Conservation (phyloP, 140 eudicot species). For the Stevia rebaudiana region DNA sequence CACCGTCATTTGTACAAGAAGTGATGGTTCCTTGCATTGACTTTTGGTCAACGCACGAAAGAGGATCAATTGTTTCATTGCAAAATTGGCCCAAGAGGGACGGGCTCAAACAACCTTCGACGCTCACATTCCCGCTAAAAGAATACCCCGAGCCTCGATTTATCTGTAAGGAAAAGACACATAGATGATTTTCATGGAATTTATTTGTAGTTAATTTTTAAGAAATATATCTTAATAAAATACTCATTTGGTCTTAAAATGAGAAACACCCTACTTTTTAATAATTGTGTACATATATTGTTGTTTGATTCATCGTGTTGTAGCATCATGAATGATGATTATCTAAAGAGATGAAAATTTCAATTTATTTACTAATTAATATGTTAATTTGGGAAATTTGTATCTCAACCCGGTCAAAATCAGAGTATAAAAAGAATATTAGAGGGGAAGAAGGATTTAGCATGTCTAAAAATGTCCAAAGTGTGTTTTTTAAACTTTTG, state of each 20-base stretch:
- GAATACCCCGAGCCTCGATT: conserved; percentile 44
- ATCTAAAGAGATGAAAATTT: background rate
- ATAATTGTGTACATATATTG: background rate
- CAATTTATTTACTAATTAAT: background rate
- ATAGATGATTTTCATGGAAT: conserved; percentile 5
- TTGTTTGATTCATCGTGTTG: background rate
- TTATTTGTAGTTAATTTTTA: background rate
- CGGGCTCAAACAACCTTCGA: conserved; percentile 32
- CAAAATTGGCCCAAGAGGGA: conserved; percentile 33
- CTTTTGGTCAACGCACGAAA: conserved; percentile 35
- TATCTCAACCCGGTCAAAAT: background rate
- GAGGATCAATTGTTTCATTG: conserved; percentile 32
- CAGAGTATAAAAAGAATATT: background rate
- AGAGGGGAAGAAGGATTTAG: background rate
- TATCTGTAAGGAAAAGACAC: conserved; percentile 27
- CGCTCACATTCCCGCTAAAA: conserved; percentile 29
- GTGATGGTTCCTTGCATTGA: conserved; percentile 12
- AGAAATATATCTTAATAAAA: background rate
- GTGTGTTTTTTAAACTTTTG: background rate
- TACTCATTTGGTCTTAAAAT: background rate
- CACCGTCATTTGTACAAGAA: conserved; percentile 29
- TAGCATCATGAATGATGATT: background rate
- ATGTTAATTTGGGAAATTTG: background rate
- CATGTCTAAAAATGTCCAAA: background rate
- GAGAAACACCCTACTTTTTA: conserved; percentile 5